These are phyloP conservation scores for Gracilaria vermiculophylla DNA, from an alignment of 23 red algal genomes.

Conservation along the genomic window DNA sequence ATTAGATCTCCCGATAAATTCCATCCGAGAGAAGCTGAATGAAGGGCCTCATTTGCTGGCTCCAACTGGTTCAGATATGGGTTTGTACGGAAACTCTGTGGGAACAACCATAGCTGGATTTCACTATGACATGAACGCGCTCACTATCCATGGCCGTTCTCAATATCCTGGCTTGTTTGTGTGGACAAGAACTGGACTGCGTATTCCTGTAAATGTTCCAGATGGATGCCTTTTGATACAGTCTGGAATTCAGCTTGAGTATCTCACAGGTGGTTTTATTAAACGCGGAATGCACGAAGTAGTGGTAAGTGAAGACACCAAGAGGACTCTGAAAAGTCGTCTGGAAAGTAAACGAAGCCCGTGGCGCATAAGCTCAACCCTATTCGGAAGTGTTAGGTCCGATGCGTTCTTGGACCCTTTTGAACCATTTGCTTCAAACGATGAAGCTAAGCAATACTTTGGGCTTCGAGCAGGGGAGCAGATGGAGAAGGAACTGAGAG, in stretches of 20 bases:
- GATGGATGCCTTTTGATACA: slow-evolving; percentile 85
- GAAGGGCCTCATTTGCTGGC: slow-evolving; percentile 90
- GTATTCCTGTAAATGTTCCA: slow-evolving; percentile 77
- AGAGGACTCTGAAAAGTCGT: neutral
- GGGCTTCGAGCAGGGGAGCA: slow-evolving; percentile 64
- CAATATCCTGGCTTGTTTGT: slow-evolving; percentile 77
- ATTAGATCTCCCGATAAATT: slow-evolving; percentile 38
- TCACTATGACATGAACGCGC: slow-evolving; percentile 91
- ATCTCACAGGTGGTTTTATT: slow-evolving; percentile 81
- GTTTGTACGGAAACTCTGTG: slow-evolving; percentile 40
- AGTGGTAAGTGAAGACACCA: slow-evolving; percentile 69
- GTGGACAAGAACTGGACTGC: slow-evolving; percentile 75
- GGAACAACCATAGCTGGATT: slow-evolving; percentile 79
- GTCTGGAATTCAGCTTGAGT: slow-evolving; percentile 86
- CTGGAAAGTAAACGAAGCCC: neutral
- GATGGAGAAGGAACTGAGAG: slow-evolving; percentile 70
- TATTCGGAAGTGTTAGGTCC: slow-evolving; percentile 79
- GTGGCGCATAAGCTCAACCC: slow-evolving; percentile 89
- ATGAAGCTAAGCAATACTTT: slow-evolving; percentile 29
- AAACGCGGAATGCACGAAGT: slow-evolving; percentile 93
- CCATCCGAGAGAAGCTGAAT: slow-evolving; percentile 44
- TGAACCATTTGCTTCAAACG: neutral
- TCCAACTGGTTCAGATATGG: slow-evolving; percentile 86
- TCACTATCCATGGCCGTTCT: slow-evolving; percentile 89
- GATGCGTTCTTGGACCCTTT: slow-evolving; percentile 76